Evolutionary conservation across 2,329 filamentous ascomycete genomes (phyloP).

Genomic region (Nannizziopsis barbatae): DNA sequence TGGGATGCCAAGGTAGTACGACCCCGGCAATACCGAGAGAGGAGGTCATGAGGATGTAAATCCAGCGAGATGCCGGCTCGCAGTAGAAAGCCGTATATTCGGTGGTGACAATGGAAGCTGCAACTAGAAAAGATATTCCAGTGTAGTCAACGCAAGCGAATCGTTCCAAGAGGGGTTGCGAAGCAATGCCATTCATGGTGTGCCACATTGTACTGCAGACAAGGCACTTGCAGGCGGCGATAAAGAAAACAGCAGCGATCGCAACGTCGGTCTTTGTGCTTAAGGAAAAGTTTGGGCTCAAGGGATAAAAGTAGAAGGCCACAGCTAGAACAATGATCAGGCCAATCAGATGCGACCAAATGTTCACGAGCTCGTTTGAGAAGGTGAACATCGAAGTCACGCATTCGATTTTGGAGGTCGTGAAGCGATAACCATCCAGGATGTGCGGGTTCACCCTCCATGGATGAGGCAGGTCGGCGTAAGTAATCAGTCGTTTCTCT

Average conservation of each 20-base stretch:
- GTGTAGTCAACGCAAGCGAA: slow-evolving; percentile 99
- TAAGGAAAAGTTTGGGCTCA: slow-evolving; percentile 70
- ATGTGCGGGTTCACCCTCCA: slow-evolving; percentile 97
- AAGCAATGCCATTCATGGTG: slow-evolving; percentile 94
- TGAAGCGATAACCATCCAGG: slow-evolving; percentile 81
- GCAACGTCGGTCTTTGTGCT: slow-evolving; percentile 81
- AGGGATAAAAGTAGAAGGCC: slow-evolving; percentile 93
- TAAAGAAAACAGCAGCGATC: slow-evolving; percentile 89
- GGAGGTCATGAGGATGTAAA: slow-evolving; percentile 74
- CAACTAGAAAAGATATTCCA: slow-evolving; percentile 83
- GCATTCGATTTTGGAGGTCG: slow-evolving; percentile 80
- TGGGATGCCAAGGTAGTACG: slow-evolving; percentile 89
- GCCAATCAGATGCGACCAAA: slow-evolving; percentile 90
- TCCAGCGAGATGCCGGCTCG: slow-evolving; percentile 74
- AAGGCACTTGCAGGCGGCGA: slow-evolving; percentile 87
- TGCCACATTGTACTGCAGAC: slow-evolving; percentile 96
- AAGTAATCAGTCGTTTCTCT: slow-evolving; percentile 71
- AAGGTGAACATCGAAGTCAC: slow-evolving; percentile 69
- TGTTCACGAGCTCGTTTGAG: slow-evolving; percentile 93
- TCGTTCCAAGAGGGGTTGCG: slow-evolving; percentile 77
- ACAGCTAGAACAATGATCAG: slow-evolving; percentile 77
- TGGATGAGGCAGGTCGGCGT: slow-evolving; percentile 79
- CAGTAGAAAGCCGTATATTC: slow-evolving; percentile 99
- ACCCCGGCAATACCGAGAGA: slow-evolving; percentile 74
- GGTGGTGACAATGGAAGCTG: slow-evolving; percentile 92